phyloP scores from a whole-genome alignment of 768 basidiomycete species.

The Psilocybe cyanescens region DNA sequence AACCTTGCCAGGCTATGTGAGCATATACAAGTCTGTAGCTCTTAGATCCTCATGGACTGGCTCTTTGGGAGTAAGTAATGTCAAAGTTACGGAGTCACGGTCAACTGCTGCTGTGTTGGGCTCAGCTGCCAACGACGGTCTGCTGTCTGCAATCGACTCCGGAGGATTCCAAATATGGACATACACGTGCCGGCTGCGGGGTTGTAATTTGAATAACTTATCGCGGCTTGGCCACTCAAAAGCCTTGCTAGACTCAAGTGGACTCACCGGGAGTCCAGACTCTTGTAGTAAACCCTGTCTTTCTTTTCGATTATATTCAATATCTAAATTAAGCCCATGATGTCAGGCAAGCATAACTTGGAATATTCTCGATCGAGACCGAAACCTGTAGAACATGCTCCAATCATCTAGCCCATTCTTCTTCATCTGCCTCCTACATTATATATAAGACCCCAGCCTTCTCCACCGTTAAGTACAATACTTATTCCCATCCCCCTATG shows the following conservation, averaged over 20 bases:
- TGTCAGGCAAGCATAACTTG: conserved; percentile 5
- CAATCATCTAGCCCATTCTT: neutral
- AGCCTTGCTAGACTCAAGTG: too few relatives aligned
- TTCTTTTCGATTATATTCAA: neutral
- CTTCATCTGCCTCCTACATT: neutral
- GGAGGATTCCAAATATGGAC: neutral
- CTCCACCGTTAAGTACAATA: conserved; percentile 73
- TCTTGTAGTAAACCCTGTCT: neutral
- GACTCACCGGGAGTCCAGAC: too few relatives aligned
- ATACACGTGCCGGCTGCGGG: neutral
- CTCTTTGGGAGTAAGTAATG: neutral
- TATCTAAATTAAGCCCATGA: neutral
- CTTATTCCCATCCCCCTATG: conserved; percentile 4
- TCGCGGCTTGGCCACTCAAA: too few relatives aligned
- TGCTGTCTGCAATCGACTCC: neutral
- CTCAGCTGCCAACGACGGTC: neutral
- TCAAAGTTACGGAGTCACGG: neutral
- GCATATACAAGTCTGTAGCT: neutral
- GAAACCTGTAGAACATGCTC: conserved; percentile 15
- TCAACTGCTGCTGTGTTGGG: neutral
- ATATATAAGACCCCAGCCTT: conserved; percentile 32
- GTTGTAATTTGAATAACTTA: too few relatives aligned
- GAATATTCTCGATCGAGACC: conserved; percentile 25
- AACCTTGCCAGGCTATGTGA: conserved; percentile 10
- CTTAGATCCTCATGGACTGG: conserved; percentile 17